These are phyloP conservation scores for Amanita rubescens DNA, from an alignment of 768 basidiomycete species.

Conservation along the genomic window DNA sequence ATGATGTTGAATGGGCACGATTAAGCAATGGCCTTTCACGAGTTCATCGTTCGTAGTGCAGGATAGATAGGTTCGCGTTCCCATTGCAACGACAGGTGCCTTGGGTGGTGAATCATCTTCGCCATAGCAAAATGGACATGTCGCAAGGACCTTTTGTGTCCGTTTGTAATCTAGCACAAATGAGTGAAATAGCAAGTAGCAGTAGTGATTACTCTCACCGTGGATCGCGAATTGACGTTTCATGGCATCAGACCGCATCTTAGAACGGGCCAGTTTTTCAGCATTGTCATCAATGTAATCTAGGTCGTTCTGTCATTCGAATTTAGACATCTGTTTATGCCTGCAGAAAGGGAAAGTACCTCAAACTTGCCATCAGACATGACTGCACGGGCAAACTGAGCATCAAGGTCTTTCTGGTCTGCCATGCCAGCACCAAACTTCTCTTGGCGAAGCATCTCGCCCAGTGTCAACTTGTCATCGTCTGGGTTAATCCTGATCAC, in stretches of 20 bases:
- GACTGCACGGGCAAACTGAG: conserved; percentile 82
- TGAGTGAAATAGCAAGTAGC: background rate
- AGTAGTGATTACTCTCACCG: conserved; percentile 39
- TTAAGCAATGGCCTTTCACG: conserved; percentile 87
- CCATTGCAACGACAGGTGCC: conserved; percentile 85
- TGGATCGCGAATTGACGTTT: conserved; percentile 96
- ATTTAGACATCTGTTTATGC: background rate
- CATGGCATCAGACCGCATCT: conserved; percentile 95
- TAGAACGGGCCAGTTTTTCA: conserved; percentile 84
- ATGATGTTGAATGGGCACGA: conserved; percentile 94
- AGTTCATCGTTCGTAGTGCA: conserved; percentile 85
- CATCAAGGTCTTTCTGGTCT: conserved; percentile 89
- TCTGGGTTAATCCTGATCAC: conserved; percentile 85
- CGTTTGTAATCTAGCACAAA: conserved; percentile 76
- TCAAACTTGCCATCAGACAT: conserved; percentile 85
- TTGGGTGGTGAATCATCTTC: conserved; percentile 88
- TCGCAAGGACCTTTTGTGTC: conserved; percentile 84
- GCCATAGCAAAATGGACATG: conserved; percentile 85
- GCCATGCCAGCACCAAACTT: conserved; percentile 81
- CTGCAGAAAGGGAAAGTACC: conserved; percentile 31
- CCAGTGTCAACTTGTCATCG: conserved; percentile 79
- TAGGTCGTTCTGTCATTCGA: conserved; percentile 57
- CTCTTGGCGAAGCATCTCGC: conserved; percentile 92
- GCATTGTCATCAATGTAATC: conserved; percentile 98
- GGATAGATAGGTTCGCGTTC: conserved; percentile 84